phyloP scores from a whole-genome alignment of 306 rosid genomes.

The Casuarina glauca region DNA sequence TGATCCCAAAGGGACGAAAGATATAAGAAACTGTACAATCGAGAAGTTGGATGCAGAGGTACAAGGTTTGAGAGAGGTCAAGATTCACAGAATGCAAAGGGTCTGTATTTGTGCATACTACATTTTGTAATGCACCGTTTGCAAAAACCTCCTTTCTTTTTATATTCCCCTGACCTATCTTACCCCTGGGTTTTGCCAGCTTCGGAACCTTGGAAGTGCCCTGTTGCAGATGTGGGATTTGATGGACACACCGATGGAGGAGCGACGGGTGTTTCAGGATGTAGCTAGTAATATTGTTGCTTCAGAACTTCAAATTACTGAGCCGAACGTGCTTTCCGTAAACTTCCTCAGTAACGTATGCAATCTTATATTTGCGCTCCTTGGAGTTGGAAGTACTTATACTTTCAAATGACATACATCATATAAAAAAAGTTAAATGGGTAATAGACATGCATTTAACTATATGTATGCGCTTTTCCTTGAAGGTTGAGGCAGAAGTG shows the following conservation, averaged over 20 bases:
- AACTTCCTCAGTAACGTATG: slow-evolving; percentile 54
- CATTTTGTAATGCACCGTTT: not conserved
- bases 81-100: slow-evolving; percentile 59
- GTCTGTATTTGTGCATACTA: slow-evolving; percentile 30
- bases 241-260: slow-evolving; percentile 70
- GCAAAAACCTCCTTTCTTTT: not conserved
- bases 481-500: slow-evolving; percentile 73
- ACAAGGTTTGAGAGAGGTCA: slow-evolving; percentile 51
- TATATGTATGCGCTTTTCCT: slow-evolving; percentile 3
- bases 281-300: slow-evolving; percentile 61
- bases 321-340: slow-evolving; percentile 55
- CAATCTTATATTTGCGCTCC: not conserved
- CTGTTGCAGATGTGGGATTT: slow-evolving; percentile 75
- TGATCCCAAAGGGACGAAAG: slow-evolving; percentile 29
- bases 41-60: slow-evolving; percentile 46
- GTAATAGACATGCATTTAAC: not conserved
- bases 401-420: not conserved
- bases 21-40: slow-evolving; percentile 47
- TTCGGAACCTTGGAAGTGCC: slow-evolving; percentile 49
- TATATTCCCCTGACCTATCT: not conserved
- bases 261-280: slow-evolving; percentile 55
- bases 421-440: not conserved
- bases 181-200: slow-evolving; percentile 44
- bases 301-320: slow-evolving; percentile 59
- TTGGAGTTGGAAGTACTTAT: not conserved